A percentile compares a stretch with the other conserved stretches of the same genome.
Conservation (phyloP, 768 basidiomycete species). For the Hygrophorus russula region DNA sequence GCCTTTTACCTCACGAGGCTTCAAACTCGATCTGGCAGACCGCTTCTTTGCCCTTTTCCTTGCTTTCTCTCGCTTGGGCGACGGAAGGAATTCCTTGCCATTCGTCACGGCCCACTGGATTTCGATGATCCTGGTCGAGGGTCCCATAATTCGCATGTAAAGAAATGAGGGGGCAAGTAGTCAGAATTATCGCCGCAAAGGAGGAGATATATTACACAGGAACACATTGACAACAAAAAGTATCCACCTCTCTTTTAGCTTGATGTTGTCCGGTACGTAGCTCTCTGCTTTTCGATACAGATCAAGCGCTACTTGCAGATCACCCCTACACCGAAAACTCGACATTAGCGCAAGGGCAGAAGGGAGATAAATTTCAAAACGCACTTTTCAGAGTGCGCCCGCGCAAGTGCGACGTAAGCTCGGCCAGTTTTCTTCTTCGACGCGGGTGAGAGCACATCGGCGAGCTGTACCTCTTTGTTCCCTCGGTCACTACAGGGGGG, state of each 20-base stretch:
- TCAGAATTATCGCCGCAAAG: conserved; percentile 5
- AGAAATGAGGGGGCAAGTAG: conserved; percentile 18
- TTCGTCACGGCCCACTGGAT: conserved; percentile 72
- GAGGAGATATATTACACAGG: conserved; percentile 31
- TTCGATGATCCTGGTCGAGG: conserved; percentile 56
- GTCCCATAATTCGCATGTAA: conserved; percentile 3
- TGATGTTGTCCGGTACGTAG: conserved; percentile 80
- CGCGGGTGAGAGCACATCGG: conserved; percentile 55
- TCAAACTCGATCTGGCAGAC: conserved; percentile 9
- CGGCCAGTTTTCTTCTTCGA: conserved; percentile 76
- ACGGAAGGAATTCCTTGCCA: conserved; percentile 45
- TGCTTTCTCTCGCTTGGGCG: conserved; percentile 34
- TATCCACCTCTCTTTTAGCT: conserved; percentile 82
- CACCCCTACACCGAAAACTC: conserved; percentile 37
- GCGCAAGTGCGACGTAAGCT: conserved; percentile 75
- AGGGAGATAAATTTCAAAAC: conserved; percentile 11
- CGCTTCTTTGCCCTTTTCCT: conserved; percentile 10
- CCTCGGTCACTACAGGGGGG: conserved; percentile 39
- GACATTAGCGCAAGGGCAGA: conserved; percentile 2
- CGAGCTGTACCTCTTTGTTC: conserved; percentile 48
- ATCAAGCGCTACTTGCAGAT: conserved; percentile 69
- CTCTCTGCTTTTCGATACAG: conserved; percentile 73
- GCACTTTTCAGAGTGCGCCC: conserved; percentile 73
- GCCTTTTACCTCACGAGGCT: conserved; percentile 11
- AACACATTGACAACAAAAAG: conserved; percentile 59